These are phyloP conservation scores for Scedosporium apiospermum DNA, from an alignment of 2,329 filamentous ascomycete species.

Conservation along the genomic window DNA sequence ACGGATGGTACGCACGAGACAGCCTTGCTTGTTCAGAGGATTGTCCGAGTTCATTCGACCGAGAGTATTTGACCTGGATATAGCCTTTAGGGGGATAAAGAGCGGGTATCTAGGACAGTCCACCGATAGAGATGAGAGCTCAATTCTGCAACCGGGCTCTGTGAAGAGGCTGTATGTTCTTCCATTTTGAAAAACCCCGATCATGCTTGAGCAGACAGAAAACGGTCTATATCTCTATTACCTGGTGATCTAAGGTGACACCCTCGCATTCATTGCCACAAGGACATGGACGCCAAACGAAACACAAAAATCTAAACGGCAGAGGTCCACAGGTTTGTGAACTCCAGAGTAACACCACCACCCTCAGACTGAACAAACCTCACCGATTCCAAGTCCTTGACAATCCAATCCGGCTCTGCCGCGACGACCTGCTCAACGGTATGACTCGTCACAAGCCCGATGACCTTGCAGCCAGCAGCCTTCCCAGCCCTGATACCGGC, in stretches of 20 bases:
- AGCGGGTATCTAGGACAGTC: too few species aligned
- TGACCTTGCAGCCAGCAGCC: slow-evolving; percentile 73
- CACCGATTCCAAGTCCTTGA: slow-evolving; percentile 69
- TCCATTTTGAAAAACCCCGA: too few species aligned
- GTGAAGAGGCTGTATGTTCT: too few species aligned
- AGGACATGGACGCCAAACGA: neutral
- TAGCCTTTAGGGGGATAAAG: too few species aligned
- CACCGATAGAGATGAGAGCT: too few species aligned
- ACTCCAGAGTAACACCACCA: slow-evolving; percentile 57
- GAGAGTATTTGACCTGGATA: too few species aligned
- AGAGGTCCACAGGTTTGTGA: slow-evolving; percentile 22
- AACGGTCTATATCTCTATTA: neutral
- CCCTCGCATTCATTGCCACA: neutral
- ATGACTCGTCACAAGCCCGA: slow-evolving; percentile 82
- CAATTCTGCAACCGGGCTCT: too few species aligned
- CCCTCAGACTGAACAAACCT: slow-evolving; percentile 47
- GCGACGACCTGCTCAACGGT: slow-evolving; percentile 58
- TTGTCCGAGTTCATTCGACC: too few species aligned
- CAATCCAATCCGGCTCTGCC: slow-evolving; percentile 81
- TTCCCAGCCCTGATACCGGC: slow-evolving; percentile 78
- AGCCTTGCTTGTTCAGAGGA: too few species aligned
- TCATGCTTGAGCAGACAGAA: too few species aligned
- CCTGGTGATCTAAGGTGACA: too few species aligned
- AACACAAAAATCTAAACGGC: neutral
- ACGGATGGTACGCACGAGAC: too few species aligned